Evolutionary conservation across 768 basidiomycete species (phyloP).

Genomic region (Kwoniella heveanensis): DNA sequence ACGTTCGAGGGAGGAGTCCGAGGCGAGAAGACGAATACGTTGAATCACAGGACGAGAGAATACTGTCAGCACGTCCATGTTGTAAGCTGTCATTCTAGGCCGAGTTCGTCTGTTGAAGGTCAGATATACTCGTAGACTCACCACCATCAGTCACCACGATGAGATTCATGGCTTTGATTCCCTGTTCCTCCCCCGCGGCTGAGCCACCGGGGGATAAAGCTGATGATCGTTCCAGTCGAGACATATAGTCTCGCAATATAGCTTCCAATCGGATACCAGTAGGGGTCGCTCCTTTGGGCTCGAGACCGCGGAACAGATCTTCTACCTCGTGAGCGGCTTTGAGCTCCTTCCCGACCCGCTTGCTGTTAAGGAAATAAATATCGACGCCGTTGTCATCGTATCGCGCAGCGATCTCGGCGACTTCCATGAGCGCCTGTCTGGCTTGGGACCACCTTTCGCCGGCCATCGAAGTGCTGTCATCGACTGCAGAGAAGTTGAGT

Average conservation of each 20-base stretch:
- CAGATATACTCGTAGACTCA: too few relatives aligned
- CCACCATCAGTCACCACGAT: constrained; percentile 50
- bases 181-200: constrained; percentile 8
- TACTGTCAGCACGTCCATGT: constrained; percentile 29
- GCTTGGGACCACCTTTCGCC: constrained; percentile 50
- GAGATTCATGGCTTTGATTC: constrained; percentile 51
- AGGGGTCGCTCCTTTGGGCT: constrained; percentile 48
- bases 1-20: constrained; percentile 17
- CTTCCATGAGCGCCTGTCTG: constrained; percentile 39
- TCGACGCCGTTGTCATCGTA: constrained; percentile 50
- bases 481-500: too few relatives aligned
- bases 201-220: constrained; percentile 9
- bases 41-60: constrained; percentile 33
- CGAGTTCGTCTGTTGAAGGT: too few relatives aligned
- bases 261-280: constrained; percentile 45
- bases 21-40: constrained; percentile 14
- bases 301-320: constrained; percentile 46
- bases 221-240: constrained; percentile 36
- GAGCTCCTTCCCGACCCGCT: constrained; percentile 46
- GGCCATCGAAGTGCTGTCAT: constrained; percentile 48
- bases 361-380: constrained; percentile 51
- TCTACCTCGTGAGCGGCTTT: constrained; percentile 44
- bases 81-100: constrained; percentile 7
- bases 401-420: constrained; percentile 44
- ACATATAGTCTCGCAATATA: constrained; percentile 50